Conservation (phyloP, 768 basidiomycete genomes). For the Auriscalpium vulgare region DNA sequence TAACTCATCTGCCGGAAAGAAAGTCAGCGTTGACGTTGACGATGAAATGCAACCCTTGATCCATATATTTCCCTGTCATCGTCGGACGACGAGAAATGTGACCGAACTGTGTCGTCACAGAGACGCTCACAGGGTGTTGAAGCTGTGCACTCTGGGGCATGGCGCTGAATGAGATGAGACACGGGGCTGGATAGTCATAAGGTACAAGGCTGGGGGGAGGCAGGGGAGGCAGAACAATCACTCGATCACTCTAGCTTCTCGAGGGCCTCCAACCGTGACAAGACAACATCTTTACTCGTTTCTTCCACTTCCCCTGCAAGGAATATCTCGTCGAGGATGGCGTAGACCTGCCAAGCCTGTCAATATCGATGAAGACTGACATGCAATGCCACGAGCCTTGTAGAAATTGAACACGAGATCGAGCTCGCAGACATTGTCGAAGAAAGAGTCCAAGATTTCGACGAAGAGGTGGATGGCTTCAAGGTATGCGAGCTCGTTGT, state of each 20-base stretch:
- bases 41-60: no score
- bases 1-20: no score
- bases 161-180: no score
- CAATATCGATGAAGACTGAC: background rate
- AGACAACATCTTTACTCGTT: conserved; percentile 93
- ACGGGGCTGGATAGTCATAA: no score
- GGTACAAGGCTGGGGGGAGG: no score
- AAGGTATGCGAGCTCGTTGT: conserved; percentile 94
- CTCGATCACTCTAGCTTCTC: conserved; percentile 77
- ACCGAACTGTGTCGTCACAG: no score
- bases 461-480: conserved; percentile 99
- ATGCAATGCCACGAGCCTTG: conserved; percentile 40
- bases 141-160: no score
- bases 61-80: no score
- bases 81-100: no score
- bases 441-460: conserved; percentile 97
- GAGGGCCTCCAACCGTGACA: conserved; percentile 82
- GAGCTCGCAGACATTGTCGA: conserved; percentile 97
- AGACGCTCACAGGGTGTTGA: no score
- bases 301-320: conserved; percentile 98
- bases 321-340: conserved; percentile 97
- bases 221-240: no score
- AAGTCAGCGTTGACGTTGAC: no score
- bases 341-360: conserved; percentile 65
- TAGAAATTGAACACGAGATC: conserved; percentile 99